A percentile compares a stretch with the other conserved stretches of the same genome.
Evolutionary conservation across 768 basidiomycete genomes (phyloP).

Genomic region (Botryobasidium botryosum): DNA sequence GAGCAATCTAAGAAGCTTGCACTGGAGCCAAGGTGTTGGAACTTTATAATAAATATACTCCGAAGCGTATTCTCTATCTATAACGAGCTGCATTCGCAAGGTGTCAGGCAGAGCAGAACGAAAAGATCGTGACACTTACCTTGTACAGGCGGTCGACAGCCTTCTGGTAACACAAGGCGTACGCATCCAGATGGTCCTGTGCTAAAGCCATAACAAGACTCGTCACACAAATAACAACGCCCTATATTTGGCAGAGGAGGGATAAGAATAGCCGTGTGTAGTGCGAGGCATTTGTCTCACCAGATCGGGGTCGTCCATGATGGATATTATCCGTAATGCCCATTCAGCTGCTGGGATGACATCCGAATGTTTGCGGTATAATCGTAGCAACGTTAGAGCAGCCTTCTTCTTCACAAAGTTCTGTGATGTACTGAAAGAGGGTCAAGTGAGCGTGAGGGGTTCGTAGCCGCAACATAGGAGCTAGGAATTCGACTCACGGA

Average conservation of each 20-base stretch:
- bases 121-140: constrained; percentile 28
- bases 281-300: constrained; percentile 26
- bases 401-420: constrained; percentile 98
- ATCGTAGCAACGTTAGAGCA: constrained; percentile 74
- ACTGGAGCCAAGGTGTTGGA: constrained; percentile 93
- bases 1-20: constrained; percentile 78
- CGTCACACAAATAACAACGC: constrained; percentile 86
- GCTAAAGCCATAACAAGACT: constrained; percentile 88
- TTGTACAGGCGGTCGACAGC: constrained; percentile 78
- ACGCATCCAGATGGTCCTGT: constrained; percentile 84
- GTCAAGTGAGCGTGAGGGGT: not conserved
- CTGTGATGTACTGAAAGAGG: constrained; percentile 57
- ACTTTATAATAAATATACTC: constrained; percentile 97
- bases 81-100: constrained; percentile 44
- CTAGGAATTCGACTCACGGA: constrained; percentile 37
- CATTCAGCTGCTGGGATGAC: constrained; percentile 89
- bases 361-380: constrained; percentile 92
- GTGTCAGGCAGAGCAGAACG: not conserved
- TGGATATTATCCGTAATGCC: constrained; percentile 84
- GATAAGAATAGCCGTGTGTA: not conserved
- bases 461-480: constrained; percentile 13
- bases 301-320: constrained; percentile 89
- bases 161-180: constrained; percentile 82
- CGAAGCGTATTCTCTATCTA: constrained; percentile 74
- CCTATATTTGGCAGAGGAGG: constrained; percentile 29